Conservation (phyloP, 495 filamentous ascomycete genomes). For the Tuber magnatum region DNA sequence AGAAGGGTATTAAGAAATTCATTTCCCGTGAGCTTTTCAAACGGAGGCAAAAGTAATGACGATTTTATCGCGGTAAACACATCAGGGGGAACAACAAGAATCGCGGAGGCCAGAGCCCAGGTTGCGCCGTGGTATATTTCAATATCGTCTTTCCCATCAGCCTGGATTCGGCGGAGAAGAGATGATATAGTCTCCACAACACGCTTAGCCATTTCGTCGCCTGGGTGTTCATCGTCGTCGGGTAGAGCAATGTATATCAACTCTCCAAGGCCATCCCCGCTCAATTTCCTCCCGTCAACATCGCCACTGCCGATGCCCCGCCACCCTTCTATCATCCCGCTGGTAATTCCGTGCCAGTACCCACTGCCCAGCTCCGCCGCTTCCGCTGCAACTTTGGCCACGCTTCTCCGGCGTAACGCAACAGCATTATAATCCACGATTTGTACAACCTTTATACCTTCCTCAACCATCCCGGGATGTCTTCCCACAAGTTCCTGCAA, state of each 20-base stretch:
- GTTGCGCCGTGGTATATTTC: slow-evolving; percentile 36
- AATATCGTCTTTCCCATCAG: slow-evolving; percentile 29
- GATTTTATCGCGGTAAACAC: background rate
- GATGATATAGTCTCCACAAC: slow-evolving; percentile 28
- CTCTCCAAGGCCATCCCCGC: slow-evolving; percentile 60
- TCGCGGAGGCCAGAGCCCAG: slow-evolving; percentile 27
- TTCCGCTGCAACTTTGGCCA: slow-evolving; percentile 63
- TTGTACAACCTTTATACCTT: slow-evolving; percentile 80
- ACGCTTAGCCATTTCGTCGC: background rate
- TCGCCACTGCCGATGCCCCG: slow-evolving; percentile 75
- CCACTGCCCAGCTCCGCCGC: slow-evolving; percentile 56
- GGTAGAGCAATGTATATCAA: slow-evolving; percentile 44
- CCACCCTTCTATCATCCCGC: slow-evolving; percentile 68
- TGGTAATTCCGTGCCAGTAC: slow-evolving; percentile 65
- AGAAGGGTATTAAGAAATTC: slow-evolving; percentile 43
- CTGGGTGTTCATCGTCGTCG: slow-evolving; percentile 2
- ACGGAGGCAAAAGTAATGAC: slow-evolving; percentile 19
- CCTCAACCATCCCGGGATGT: slow-evolving; percentile 71
- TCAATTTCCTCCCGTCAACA: slow-evolving; percentile 60
- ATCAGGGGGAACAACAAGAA: background rate
- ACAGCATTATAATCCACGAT: slow-evolving; percentile 89
- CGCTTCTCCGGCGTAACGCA: slow-evolving; percentile 72
- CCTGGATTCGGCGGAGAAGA: slow-evolving; percentile 27
- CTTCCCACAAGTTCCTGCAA: slow-evolving; percentile 89
- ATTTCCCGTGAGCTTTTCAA: slow-evolving; percentile 31